Conservation (phyloP, 331 rosid genomes). For the Malus hybrid region DNA sequence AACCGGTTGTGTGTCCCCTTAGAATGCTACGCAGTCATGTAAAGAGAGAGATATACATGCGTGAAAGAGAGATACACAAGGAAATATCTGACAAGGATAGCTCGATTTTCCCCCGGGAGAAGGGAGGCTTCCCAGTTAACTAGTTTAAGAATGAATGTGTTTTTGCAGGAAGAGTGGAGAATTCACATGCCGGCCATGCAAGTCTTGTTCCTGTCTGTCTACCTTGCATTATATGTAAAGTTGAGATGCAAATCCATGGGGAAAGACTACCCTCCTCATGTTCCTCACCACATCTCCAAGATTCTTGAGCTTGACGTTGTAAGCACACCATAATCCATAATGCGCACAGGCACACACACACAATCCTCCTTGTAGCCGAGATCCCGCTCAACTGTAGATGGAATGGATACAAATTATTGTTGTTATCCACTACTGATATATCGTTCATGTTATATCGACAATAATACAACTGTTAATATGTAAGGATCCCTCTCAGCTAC, state of each 20-base stretch:
- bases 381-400: too few relatives aligned
- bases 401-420: too few relatives aligned
- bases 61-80: background rate
- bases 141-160: background rate
- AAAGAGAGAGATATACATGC: background rate
- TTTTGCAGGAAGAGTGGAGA: constrained; percentile 47
- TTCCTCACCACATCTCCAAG: constrained; percentile 37
- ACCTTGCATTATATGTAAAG: constrained; percentile 23
- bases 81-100: background rate
- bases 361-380: too few relatives aligned
- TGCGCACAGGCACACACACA: too few relatives aligned
- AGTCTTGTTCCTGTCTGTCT: constrained; percentile 23
- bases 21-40: too few relatives aligned
- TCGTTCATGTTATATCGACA: too few relatives aligned
- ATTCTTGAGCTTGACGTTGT: constrained; percentile 40
- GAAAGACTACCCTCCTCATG: constrained; percentile 35
- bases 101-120: background rate
- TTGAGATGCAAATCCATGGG: constrained; percentile 37
- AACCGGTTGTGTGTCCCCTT: too few relatives aligned
- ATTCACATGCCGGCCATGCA: constrained; percentile 26
- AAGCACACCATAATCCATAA: background rate
- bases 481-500: background rate
- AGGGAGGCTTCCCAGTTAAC: background rate
- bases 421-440: background rate
- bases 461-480: too few relatives aligned